phyloP scores from a whole-genome alignment of 2,329 filamentous ascomycete species.

The Ascochyta fabae region DNA sequence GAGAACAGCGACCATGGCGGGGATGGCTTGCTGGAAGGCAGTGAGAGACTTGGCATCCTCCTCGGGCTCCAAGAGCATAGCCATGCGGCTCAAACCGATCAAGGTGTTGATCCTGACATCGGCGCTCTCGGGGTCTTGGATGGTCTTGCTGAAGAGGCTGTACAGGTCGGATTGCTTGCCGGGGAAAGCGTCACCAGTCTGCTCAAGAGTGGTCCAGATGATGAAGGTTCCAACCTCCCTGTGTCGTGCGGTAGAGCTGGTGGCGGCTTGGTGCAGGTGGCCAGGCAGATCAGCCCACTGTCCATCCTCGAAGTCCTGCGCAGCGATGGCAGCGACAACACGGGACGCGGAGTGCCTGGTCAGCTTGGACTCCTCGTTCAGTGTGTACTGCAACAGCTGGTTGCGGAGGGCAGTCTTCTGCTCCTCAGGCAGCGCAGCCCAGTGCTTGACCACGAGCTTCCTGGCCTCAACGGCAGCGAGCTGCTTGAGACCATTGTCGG shows the following conservation, averaged over 20 bases:
- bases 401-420: slow-evolving; percentile 83
- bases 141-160: slow-evolving; percentile 81
- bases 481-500: slow-evolving; percentile 76
- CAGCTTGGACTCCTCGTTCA: slow-evolving; percentile 77
- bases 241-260: slow-evolving; percentile 75
- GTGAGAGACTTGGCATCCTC: slow-evolving; percentile 77
- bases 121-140: slow-evolving; percentile 86
- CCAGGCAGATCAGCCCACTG: slow-evolving; percentile 84
- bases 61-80: slow-evolving; percentile 86
- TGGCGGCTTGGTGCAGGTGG: slow-evolving; percentile 79
- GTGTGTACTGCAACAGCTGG: slow-evolving; percentile 81
- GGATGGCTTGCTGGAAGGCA: slow-evolving; percentile 80
- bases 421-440: slow-evolving; percentile 73
- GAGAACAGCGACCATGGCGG: slow-evolving; percentile 86
- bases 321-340: slow-evolving; percentile 85
- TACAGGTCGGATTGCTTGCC: slow-evolving; percentile 83
- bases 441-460: slow-evolving; percentile 84
- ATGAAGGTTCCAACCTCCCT: slow-evolving; percentile 93
- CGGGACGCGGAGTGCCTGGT: slow-evolving; percentile 87
- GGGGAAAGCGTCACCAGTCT: slow-evolving; percentile 81
- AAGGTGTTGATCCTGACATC: slow-evolving; percentile 96
- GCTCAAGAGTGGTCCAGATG: slow-evolving; percentile 88
- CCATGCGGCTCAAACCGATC: slow-evolving; percentile 84
- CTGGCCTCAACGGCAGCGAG: slow-evolving; percentile 89
- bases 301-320: slow-evolving; percentile 83